Conservation (phyloP, 108 stramenopile species). For the Tribonema minus region DNA sequence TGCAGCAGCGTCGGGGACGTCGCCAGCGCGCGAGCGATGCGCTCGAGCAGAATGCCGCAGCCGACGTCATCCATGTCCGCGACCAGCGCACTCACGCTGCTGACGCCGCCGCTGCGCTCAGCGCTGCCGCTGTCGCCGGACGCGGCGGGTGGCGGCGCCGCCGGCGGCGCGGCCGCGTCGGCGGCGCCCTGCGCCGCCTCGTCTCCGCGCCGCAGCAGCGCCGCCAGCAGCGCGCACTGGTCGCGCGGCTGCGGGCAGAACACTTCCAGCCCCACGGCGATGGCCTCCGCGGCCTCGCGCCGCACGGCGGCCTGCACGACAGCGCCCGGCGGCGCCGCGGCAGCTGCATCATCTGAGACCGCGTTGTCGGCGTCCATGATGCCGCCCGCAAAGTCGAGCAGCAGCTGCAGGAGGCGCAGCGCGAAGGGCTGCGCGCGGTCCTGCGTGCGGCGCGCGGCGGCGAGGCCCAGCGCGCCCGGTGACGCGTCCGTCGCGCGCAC, state of each 20-base stretch:
- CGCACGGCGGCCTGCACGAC: slow-evolving; percentile 2
- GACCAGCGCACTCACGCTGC: not conserved
- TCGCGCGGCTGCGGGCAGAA: slow-evolving; percentile 10
- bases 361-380: no score
- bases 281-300: slow-evolving; percentile 23
- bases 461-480: slow-evolving; percentile 25
- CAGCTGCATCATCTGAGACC: not conserved
- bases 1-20: slow-evolving; percentile 13
- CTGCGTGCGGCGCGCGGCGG: not conserved
- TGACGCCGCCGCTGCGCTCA: not conserved
- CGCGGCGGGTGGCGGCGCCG: not conserved
- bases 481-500: slow-evolving; percentile 3
- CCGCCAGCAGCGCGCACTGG: slow-evolving; percentile 4
- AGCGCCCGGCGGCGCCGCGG: not conserved
- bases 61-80: slow-evolving; percentile 31
- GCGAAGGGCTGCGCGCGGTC: slow-evolving; percentile 18
- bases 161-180: not conserved
- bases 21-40: slow-evolving; percentile 14
- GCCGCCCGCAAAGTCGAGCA: slow-evolving; percentile 27
- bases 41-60: slow-evolving; percentile 16
- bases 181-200: not conserved
- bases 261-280: slow-evolving; percentile 16
- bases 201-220: slow-evolving; percentile 8
- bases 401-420: slow-evolving; percentile 7
- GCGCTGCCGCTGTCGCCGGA: not conserved